These are phyloP conservation scores for Populus nigra DNA, from an alignment of 345 rosid species.

Conservation along the genomic window DNA sequence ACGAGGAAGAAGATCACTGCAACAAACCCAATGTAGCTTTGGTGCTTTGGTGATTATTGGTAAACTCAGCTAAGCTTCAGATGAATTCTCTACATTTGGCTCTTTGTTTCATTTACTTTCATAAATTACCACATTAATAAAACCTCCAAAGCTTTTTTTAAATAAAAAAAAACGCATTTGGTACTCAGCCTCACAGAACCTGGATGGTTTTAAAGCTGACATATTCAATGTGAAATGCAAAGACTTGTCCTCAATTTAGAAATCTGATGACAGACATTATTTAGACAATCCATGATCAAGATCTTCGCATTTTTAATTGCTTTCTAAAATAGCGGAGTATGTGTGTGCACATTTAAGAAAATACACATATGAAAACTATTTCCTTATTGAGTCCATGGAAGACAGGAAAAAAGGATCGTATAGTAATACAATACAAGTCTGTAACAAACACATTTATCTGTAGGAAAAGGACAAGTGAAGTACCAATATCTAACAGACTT, in stretches of 20 bases:
- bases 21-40: background rate
- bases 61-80: background rate
- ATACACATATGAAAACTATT: background rate
- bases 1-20: background rate
- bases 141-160: background rate
- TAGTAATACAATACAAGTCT: background rate
- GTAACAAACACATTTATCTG: background rate
- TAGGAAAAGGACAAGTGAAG: conserved; percentile 11
- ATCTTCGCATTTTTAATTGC: background rate
- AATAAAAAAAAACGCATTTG: background rate
- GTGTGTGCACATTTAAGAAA: background rate
- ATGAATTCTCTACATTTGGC: background rate
- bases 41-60: background rate
- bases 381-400: background rate
- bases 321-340: background rate
- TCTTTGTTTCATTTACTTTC: background rate
- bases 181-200: background rate
- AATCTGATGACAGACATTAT: background rate
- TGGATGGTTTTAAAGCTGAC: background rate
- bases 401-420: background rate
- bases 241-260: background rate
- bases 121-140: background rate
- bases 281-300: background rate
- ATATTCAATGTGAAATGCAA: background rate
- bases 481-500: conserved; percentile 85